Conservation (phyloP, 208 protist species). For the Plasmodiophora brassicae region DNA sequence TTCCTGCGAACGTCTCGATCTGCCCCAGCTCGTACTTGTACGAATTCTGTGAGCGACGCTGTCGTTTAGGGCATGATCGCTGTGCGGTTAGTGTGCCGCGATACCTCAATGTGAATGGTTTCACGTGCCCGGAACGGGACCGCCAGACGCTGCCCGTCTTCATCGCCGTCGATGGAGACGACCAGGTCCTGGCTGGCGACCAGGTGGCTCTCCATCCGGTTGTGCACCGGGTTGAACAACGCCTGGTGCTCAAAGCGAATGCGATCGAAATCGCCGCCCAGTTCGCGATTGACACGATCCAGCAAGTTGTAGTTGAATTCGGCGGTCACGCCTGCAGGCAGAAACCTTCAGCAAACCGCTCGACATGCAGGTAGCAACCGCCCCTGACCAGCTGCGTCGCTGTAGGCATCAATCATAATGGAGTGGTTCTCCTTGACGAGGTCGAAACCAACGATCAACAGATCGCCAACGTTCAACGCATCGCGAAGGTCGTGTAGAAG, state of each 20-base stretch:
- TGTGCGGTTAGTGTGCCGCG: too few relatives aligned
- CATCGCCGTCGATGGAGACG: not conserved
- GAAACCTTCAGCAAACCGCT: too few relatives aligned
- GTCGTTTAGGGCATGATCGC: not conserved
- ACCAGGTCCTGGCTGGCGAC: not conserved
- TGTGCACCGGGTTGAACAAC: not conserved
- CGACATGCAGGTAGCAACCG: too few relatives aligned
- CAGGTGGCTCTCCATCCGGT: constrained; percentile 21
- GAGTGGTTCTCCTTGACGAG: not conserved
- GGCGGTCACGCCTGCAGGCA: constrained; percentile 7
- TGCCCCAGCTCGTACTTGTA: constrained; percentile 14
- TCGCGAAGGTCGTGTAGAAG: not conserved
- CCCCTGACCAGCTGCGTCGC: too few relatives aligned
- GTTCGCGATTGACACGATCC: not conserved
- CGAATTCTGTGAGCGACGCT: not conserved
- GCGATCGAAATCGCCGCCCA: not conserved
- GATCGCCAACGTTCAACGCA: not conserved
- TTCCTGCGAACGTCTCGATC: not conserved
- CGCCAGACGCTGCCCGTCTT: not conserved
- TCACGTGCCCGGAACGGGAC: not conserved
- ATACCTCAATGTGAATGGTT: not conserved
- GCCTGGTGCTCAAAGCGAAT: not conserved
- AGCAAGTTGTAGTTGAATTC: constrained; percentile 24
- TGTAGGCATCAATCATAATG: too few relatives aligned
- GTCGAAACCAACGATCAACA: not conserved